Conservation (phyloP, 2,329 filamentous ascomycete genomes). For the Ophiosphaerella korrae region DNA sequence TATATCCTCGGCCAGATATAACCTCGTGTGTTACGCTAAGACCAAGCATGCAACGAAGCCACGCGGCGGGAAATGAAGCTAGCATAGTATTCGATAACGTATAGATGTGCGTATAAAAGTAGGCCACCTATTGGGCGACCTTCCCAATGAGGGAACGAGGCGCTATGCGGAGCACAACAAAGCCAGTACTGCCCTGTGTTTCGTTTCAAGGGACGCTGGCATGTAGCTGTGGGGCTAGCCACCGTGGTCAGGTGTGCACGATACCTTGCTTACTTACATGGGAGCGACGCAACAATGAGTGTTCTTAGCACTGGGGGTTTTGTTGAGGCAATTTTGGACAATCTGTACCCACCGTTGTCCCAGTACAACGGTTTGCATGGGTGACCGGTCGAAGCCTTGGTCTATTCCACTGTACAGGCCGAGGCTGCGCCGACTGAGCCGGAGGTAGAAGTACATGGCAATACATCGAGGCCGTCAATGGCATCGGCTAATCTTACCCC, state of each 20-base stretch:
- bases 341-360: too few species aligned
- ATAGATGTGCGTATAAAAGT: conserved; percentile 15
- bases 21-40: neutral
- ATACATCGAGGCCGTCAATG: neutral
- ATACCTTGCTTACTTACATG: conserved; percentile 1
- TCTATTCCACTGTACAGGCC: too few species aligned
- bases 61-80: conserved; percentile 3
- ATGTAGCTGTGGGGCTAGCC: conserved; percentile 13
- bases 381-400: too few species aligned
- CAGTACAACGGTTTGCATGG: too few species aligned
- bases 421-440: too few species aligned
- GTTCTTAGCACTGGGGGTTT: conserved; percentile 8
- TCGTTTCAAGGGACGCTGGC: conserved; percentile 9
- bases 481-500: conserved; percentile 20
- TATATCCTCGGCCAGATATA: conserved; percentile 4
- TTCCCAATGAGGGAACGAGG: conserved; percentile 21
- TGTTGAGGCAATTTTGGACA: neutral
- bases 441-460: too few species aligned
- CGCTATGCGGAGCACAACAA: conserved; percentile 4
- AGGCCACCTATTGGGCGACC: conserved; percentile 17
- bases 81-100: conserved; percentile 12
- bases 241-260: conserved; percentile 5
- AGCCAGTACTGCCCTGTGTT: conserved; percentile 12
- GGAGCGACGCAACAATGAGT: conserved; percentile 9
- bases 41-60: neutral